Conservation (phyloP, 495 filamentous ascomycete species). For the Elaphomyces granulatus region DNA sequence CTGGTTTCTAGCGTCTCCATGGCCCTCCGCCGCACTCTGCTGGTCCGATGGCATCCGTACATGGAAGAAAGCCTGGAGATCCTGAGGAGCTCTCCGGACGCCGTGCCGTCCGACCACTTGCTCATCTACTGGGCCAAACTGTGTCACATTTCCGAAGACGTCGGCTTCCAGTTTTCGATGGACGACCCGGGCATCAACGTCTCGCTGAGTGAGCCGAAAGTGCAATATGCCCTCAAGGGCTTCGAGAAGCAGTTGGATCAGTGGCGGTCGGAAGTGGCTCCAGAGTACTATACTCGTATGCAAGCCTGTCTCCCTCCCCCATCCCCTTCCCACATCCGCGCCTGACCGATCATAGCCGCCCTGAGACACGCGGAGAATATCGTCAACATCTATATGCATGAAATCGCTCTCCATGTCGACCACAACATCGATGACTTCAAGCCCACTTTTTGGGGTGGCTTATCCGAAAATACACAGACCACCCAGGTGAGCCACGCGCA, state of each 20-base stretch:
- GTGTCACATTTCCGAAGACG: slow-evolving; percentile 58
- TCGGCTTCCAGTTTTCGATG: slow-evolving; percentile 55
- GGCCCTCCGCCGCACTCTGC: slow-evolving; percentile 57
- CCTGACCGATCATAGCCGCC: background rate
- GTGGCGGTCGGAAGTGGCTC: slow-evolving; percentile 43
- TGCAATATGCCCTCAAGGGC: slow-evolving; percentile 56
- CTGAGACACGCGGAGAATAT: slow-evolving; percentile 18
- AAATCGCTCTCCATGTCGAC: slow-evolving; percentile 67
- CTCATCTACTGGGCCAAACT: slow-evolving; percentile 54
- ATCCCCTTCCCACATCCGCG: background rate
- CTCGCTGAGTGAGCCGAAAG: slow-evolving; percentile 58
- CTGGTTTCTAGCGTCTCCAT: slow-evolving; percentile 46
- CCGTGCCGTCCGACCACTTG: slow-evolving; percentile 49
- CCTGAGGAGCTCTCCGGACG: slow-evolving; percentile 51
- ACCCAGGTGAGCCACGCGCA: slow-evolving; percentile 34
- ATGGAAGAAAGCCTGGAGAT: slow-evolving; percentile 62
- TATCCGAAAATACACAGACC: slow-evolving; percentile 24
- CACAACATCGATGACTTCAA: slow-evolving; percentile 47
- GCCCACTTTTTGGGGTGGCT: slow-evolving; percentile 28
- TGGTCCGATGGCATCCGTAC: slow-evolving; percentile 57
- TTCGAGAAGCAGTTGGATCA: slow-evolving; percentile 65
- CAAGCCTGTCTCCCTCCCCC: background rate
- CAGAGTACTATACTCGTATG: slow-evolving; percentile 26
- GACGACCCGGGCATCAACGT: slow-evolving; percentile 48
- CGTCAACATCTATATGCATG: slow-evolving; percentile 70